Evolutionary conservation across 805 yeast genomes (phyloP), one percentile per base, ranked within the genome.

Genomic region (Metschnikowia colocasiae): DNA sequence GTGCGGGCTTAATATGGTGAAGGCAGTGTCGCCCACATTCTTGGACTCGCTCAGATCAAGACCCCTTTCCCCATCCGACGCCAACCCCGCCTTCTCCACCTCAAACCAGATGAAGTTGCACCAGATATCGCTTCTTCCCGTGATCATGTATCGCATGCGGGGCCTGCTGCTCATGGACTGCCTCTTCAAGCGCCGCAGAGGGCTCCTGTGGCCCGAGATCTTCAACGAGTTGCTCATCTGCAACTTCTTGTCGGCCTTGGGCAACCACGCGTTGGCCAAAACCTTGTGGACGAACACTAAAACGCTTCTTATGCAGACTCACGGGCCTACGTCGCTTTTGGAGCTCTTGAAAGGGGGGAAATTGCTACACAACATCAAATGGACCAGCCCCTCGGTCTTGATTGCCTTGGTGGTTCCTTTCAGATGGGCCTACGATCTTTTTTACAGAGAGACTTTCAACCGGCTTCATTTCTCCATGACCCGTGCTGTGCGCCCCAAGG

Each of bases 111-210:
- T 66, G 41, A 68, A 68, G 47, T 63, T 70, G 49, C 61, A 71
- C 16, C 57, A 70, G 26, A 59, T 72, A 13, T 71, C 75, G 3
- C 49, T 64, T 9, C 59, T 72, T n/a, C 76, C 76, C 4, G 55
- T 71, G 13, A 59, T 69, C 30, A 45, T 72, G 47, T 71, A 67
- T 53, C 54, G 71, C 27, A 64, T 70, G 72, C 59, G 75, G 37
- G 52, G 57, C 10, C 61, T 67, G 23, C 68, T 71, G 38, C 44
- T 67, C 10, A 32, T 62, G 18, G 55, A 60, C 25, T 64, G 72
- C 44, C 40, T 69, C 2, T 59, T 65, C 39, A 34, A 34, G 22
- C 43, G 47, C 6, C 29, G 38, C 4, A 31, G 19, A 2, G 45
- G 35, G 32, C 15, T 26, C 29, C 20, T 38, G n/a, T 42, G 45